Evolutionary conservation across 176 grass and related monocot species (phyloP).

Genomic region (Leersia perrieri): DNA sequence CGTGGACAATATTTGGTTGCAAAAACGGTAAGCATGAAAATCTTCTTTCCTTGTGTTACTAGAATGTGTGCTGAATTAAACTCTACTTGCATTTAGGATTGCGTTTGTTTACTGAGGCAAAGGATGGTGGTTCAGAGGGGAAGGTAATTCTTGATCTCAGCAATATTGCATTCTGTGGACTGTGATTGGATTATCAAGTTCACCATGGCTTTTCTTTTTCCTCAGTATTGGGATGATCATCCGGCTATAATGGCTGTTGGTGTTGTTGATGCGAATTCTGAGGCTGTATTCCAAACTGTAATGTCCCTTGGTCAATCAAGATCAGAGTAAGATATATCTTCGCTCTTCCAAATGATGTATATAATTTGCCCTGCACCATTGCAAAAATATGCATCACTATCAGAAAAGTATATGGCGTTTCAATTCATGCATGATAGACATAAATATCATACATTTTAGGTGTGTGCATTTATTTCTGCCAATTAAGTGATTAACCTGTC

Average conservation of each 20-base stretch:
- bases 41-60: constrained; percentile 22
- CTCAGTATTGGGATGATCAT: constrained; percentile 91
- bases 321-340: constrained; percentile 75
- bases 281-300: constrained; percentile 80
- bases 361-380: neutral
- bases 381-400: neutral
- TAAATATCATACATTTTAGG: constrained; percentile 13
- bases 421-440: neutral
- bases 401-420: neutral
- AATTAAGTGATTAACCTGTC: neutral
- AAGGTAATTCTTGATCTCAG: constrained; percentile 50
- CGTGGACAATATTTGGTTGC: constrained; percentile 95
- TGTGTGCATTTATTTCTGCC: neutral
- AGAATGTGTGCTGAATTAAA: constrained; percentile 27
- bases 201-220: constrained; percentile 31
- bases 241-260: constrained; percentile 99
- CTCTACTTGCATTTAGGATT: constrained; percentile 52
- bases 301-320: constrained; percentile 95
- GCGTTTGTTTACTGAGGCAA: constrained; percentile 92
- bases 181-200: constrained; percentile 18
- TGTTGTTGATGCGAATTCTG: constrained; percentile 85
- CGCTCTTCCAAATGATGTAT: neutral
- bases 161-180: neutral
- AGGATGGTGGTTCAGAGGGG: constrained; percentile 67
- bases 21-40: constrained; percentile 61